Conservation (phyloP, 805 yeast species). For the Pachysolen tannophilus region DNA sequence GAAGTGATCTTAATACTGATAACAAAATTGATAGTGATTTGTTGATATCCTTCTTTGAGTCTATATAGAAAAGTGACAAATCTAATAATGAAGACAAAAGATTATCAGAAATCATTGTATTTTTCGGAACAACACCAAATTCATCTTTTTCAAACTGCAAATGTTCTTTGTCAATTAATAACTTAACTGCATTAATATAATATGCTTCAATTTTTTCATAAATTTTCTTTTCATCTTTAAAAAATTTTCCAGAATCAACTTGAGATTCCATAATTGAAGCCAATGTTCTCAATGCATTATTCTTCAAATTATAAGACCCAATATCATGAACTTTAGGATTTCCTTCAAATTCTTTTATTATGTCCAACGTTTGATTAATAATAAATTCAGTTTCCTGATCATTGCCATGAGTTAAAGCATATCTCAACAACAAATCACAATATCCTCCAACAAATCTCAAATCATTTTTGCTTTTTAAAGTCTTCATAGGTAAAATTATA, state of each 20-base stretch:
- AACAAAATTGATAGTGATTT: constrained; percentile 27
- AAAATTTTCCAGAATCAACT: constrained; percentile 21
- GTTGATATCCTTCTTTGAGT: constrained; percentile 16
- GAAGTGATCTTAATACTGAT: constrained; percentile 23
- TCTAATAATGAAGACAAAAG: constrained; percentile 22
- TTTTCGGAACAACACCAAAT: constrained; percentile 15
- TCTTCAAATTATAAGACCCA: constrained; percentile 21
- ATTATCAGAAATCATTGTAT: constrained; percentile 14
- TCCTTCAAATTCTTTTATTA: constrained; percentile 22
- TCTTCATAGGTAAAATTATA: constrained; percentile 15
- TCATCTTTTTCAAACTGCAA: neutral
- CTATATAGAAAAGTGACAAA: constrained; percentile 19
- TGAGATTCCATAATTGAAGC: constrained; percentile 25
- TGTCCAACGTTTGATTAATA: constrained; percentile 21
- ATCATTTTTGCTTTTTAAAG: constrained; percentile 17
- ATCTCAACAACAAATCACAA: constrained; percentile 30
- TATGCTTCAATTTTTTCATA: neutral
- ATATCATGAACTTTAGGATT: constrained; percentile 10
- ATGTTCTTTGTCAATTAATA: neutral
- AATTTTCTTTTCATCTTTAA: neutral
- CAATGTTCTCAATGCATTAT: constrained; percentile 26
- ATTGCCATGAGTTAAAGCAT: constrained; percentile 27
- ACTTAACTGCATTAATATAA: neutral
- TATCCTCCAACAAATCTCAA: constrained; percentile 23
- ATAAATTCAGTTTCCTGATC: constrained; percentile 17